Evolutionary conservation across 2,329 filamentous ascomycete genomes (phyloP).

Genomic region (Monilinia laxa): DNA sequence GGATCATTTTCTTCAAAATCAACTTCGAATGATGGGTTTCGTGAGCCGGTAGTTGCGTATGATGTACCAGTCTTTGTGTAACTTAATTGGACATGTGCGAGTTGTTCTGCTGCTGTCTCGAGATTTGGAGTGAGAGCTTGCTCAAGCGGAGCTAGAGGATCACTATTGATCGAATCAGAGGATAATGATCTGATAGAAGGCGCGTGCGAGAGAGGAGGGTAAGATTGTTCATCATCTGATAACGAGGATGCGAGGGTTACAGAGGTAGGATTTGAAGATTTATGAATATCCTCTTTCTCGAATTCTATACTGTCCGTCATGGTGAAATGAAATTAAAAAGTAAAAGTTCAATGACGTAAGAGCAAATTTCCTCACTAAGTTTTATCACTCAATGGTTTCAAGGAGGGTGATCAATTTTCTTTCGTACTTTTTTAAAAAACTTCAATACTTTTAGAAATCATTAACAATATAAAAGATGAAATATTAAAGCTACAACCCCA

Average conservation of each 20-base stretch:
- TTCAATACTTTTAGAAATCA: not conserved
- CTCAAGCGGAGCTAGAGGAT: constrained; percentile 43
- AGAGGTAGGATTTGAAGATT: constrained; percentile 19
- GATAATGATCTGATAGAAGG: constrained; percentile 25
- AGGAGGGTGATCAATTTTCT: not conserved
- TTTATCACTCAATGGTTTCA: not conserved
- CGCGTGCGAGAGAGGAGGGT: constrained; percentile 18
- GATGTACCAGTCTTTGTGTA: constrained; percentile 46
- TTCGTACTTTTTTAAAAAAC: not conserved
- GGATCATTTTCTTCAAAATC: constrained; percentile 65
- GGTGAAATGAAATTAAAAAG: no score
- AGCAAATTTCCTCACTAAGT: not conserved
- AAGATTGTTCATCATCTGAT: constrained; percentile 30
- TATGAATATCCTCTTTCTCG: constrained; percentile 29
- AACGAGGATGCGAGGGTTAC: constrained; percentile 19
- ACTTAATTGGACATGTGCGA: constrained; percentile 41
- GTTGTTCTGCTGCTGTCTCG: constrained; percentile 45
- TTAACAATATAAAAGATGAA: no score
- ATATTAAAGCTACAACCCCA: not conserved
- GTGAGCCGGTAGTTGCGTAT: constrained; percentile 46
- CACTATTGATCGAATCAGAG: constrained; percentile 33
- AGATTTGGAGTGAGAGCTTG: constrained; percentile 43
- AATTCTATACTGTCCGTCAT: constrained; percentile 28
- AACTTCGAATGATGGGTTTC: constrained; percentile 65
- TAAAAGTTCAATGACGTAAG: not conserved